phyloP scores from a whole-genome alignment of 148 eudicot species.

The Persicaria tinctoria region DNA sequence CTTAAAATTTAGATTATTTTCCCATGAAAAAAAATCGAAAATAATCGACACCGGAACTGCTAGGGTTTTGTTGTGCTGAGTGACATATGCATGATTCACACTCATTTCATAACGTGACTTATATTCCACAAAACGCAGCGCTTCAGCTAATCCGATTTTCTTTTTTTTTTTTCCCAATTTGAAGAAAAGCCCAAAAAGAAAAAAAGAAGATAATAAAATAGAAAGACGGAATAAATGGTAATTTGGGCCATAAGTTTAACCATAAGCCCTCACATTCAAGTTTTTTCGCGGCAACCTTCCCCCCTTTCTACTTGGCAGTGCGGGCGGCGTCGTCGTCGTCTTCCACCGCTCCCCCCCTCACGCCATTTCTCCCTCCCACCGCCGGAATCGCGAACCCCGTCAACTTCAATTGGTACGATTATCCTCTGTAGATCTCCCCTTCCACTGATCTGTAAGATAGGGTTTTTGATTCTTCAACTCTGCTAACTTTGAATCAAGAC shows the following conservation, averaged over 20 bases:
- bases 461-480: background rate
- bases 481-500: background rate
- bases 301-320: background rate
- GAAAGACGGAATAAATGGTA: background rate
- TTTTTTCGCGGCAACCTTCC: constrained; percentile 12
- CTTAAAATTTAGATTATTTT: too few relatives aligned
- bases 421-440: background rate
- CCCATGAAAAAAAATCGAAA: too few relatives aligned
- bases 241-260: background rate
- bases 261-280: constrained; percentile 13
- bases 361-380: background rate
- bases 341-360: background rate
- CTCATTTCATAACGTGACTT: too few relatives aligned
- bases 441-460: background rate
- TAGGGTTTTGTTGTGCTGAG: too few relatives aligned
- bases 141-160: background rate
- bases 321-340: constrained; percentile 13
- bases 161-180: background rate
- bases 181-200: background rate
- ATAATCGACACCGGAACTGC: too few relatives aligned
- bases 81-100: too few relatives aligned
- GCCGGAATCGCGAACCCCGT: background rate
- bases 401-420: constrained; percentile 11
- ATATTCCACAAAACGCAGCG: background rate
- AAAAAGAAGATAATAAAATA: background rate